A percentile compares a stretch with the other conserved stretches of the same genome.
phyloP scores from a whole-genome alignment of 768 basidiomycete genomes.

The Filobasidium wieringae region DNA sequence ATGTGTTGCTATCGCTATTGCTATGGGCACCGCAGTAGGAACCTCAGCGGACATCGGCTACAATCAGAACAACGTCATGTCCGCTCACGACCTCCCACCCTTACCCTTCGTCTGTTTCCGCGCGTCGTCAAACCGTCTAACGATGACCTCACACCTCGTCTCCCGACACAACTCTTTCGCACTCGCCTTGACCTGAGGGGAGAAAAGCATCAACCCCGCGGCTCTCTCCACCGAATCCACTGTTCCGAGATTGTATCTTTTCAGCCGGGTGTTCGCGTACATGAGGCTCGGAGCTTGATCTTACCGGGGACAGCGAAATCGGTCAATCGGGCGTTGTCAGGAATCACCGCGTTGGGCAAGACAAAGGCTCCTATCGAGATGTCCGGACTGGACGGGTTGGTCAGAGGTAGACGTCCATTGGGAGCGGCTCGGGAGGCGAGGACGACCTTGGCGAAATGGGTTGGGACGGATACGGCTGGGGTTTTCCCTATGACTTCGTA shows the following conservation, averaged over 20 bases:
- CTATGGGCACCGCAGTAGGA: background rate
- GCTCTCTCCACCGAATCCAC: slow-evolving; percentile 87
- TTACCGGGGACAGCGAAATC: slow-evolving; percentile 71
- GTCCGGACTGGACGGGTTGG: slow-evolving; percentile 47
- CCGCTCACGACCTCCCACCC: background rate
- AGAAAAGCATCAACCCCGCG: slow-evolving; percentile 77
- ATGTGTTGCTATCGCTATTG: background rate
- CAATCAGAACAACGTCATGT: too few species aligned
- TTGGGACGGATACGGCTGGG: slow-evolving; percentile 83
- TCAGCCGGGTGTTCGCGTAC: background rate
- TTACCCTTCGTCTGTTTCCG: slow-evolving; percentile 44
- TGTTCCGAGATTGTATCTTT: slow-evolving; percentile 30
- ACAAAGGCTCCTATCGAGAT: slow-evolving; percentile 87
- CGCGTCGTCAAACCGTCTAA: slow-evolving; percentile 82
- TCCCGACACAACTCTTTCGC: slow-evolving; percentile 81
- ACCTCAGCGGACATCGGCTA: too few species aligned
- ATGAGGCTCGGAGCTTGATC: slow-evolving; percentile 18
- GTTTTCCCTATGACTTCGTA: slow-evolving; percentile 92
- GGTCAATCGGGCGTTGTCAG: slow-evolving; percentile 67
- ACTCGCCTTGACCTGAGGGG: slow-evolving; percentile 57
- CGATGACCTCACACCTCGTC: slow-evolving; percentile 74
- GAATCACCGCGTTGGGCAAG: slow-evolving; percentile 83
- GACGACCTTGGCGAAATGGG: slow-evolving; percentile 95
- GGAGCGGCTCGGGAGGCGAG: slow-evolving; percentile 60
- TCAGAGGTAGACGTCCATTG: slow-evolving; percentile 42